Evolutionary conservation across 2,329 filamentous ascomycete species (phyloP).

Genomic region (Claviceps africana): DNA sequence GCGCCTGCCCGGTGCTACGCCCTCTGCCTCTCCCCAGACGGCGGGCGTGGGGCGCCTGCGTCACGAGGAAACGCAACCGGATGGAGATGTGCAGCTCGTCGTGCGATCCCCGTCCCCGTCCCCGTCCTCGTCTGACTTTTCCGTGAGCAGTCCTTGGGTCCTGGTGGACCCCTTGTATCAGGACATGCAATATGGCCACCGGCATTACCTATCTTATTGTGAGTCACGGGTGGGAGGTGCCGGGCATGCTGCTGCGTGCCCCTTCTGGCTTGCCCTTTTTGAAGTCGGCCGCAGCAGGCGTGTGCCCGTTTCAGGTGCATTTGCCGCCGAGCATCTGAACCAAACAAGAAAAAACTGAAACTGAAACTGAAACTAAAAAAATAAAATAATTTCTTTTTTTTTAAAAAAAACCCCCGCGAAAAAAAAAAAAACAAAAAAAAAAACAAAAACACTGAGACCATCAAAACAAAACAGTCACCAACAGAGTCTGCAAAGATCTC

Average conservation of each 20-base stretch:
- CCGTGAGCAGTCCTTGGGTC: conserved; percentile 19
- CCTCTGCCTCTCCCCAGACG: conserved; percentile 2
- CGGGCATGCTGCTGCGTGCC: no score
- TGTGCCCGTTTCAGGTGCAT: conserved; percentile 4
- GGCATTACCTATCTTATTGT: conserved; percentile 30
- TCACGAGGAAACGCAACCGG: conserved; percentile 2
- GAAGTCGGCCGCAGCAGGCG: neutral
- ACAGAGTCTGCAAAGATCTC: conserved; percentile 38
- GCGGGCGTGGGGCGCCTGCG: neutral
- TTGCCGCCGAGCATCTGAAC: neutral
- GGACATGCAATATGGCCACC: conserved; percentile 36
- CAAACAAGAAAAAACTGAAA: neutral
- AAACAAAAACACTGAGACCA: no score
- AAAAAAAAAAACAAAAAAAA: no score
- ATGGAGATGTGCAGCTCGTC: conserved; percentile 16
- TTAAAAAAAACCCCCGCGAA: no score
- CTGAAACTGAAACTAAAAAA: neutral
- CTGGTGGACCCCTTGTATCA: conserved; percentile 33
- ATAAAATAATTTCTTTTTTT: no score
- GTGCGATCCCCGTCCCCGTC: conserved; percentile 9
- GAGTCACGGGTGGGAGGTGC: conserved; percentile 9
- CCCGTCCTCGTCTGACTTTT: conserved; percentile 8
- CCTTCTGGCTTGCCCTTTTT: neutral
- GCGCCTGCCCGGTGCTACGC: neutral
- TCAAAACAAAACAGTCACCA: no score